Base-by-base conservation (phyloP, 108 stramenopile species). In the Cyclotella choctawhatcheeana region DNA sequence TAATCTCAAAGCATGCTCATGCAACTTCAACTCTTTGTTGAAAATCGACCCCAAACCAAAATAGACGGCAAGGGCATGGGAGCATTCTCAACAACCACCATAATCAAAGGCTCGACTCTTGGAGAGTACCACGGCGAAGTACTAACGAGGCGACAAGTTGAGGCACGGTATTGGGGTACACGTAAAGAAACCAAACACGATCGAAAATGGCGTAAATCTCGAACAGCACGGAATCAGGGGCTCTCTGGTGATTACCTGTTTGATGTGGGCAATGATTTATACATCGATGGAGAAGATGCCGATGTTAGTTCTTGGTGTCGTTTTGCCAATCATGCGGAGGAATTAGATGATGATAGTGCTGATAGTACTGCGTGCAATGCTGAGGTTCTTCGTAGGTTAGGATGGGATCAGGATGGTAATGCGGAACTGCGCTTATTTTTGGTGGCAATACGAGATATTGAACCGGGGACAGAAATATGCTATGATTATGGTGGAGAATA, bases 211-310 rank as follows among this genome's bases (percentile, higher is more conserved):
- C 47, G 31, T 12, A 45, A 76, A 10, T 35, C 32, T 22, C 67
- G 74, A 12, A 20, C 27, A 6, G 35, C 17, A 50, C 32, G 74
- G 18, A 32, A 69, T 47, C 74, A 76, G 33, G 68, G 68, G 8
- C n/a, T 76, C 16, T 52, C 68, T 13, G 74, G 74, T 29, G 74
- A 76, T 22, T 76, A 76, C 25, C 20, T 76, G 44, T 76, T 76
- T 53, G 74, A 76, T 76, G 48, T 76, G 43, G 74, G 74, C 16
- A 63, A 76, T 33, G 74, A 76, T 31, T 59, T 47, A 2, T 76
- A 60, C 40, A 52, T 76, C 32, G 74, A 76, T 52, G 74, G 67
- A 21, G 74, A 76, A 61, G 74, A 76, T 76, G 35, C 68, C 32
- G 74, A 76, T 31, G 35, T 43, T 0, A 69, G 68, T 51, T 48